Evolutionary conservation across 805 yeast species (phyloP), one percentile per base, ranked within the genome.

Genomic region (Dipodascus albidus): DNA sequence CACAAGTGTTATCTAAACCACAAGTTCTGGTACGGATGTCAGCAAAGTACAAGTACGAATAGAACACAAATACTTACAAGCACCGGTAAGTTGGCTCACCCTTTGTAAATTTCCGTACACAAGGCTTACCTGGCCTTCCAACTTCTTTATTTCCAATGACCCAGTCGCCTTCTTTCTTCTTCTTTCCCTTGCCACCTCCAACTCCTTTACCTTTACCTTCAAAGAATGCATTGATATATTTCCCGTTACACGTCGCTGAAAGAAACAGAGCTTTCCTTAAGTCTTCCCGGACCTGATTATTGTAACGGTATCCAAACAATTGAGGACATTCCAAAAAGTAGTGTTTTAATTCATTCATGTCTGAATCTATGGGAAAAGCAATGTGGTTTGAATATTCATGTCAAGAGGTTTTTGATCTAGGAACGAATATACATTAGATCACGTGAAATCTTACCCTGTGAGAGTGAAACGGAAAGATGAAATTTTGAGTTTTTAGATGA

Each of bases 41-140:
- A n/a, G 35, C 11, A 49, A 19, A 42, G 52, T n/a, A n/a, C n/a
- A n/a, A n/a, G n/a, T n/a, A 23, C 3, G 17, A 15, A 15, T 14
- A 4, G 23, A 11, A 24, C 44, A n/a, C 2, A 9, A n/a, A 11
- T 23, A 60, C 65, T 50, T 58, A 62, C 67, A 65, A 57, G 63
- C 96, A 87, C 47, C 89, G 73, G 63, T 85, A 85, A 2, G 87
- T 83, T 0, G 93, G 89, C 63, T 87, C 95, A 3, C 96, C 95
- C 50, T 81, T 77, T 49, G 78, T 73, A 60, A 87, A 83, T 51
- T 81, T 80, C 20, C 83, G 72, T 1, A 87, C 84, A 65, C 96
- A 87, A 0, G 91, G 83, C 65, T 86, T 72, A 17, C 81, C 77
- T 20, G 77, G 74, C 62, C 87, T 95, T 58, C 65, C 47, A 50